Percentiles rank a stretch among this genome's conserved stretches.
Evolutionary conservation across 2,329 filamentous ascomycete species (phyloP).

Genomic region (Fusarium bactridioides): DNA sequence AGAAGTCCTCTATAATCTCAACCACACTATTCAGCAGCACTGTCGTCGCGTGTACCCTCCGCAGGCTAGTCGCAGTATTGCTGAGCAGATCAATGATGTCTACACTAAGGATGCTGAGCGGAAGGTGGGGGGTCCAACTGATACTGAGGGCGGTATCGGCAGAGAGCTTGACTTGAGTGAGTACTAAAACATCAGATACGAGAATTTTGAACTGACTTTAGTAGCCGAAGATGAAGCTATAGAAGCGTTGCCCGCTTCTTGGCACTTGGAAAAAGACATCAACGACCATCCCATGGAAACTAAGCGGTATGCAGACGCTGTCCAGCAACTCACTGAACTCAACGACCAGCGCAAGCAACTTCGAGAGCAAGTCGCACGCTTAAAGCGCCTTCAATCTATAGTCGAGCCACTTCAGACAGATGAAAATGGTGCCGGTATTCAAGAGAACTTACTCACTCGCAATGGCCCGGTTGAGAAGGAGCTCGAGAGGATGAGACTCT

Average conservation of each 20-base stretch:
- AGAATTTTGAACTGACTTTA: background rate
- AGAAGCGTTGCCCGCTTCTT: slow-evolving; percentile 55
- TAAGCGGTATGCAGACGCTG: slow-evolving; percentile 59
- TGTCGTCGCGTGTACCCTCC: slow-evolving; percentile 71
- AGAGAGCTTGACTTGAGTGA: slow-evolving; percentile 56
- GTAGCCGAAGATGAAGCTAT: slow-evolving; percentile 55
- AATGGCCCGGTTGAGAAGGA: slow-evolving; percentile 72
- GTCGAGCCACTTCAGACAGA: slow-evolving; percentile 53
- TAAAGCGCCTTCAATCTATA: slow-evolving; percentile 58
- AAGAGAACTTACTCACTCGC: slow-evolving; percentile 72
- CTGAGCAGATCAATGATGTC: slow-evolving; percentile 74
- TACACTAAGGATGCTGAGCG: slow-evolving; percentile 62
- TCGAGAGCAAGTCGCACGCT: slow-evolving; percentile 54
- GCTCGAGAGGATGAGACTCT: slow-evolving; percentile 70
- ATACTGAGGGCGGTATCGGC: slow-evolving; percentile 48
- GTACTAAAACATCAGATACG: background rate
- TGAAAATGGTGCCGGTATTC: slow-evolving; percentile 53
- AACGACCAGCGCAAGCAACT: slow-evolving; percentile 49
- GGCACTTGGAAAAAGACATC: slow-evolving; percentile 53
- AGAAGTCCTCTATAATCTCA: slow-evolving; percentile 65
- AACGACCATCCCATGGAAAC: slow-evolving; percentile 55
- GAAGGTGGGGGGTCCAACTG: slow-evolving; percentile 46
- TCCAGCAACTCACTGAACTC: slow-evolving; percentile 59
- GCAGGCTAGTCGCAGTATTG: slow-evolving; percentile 74
- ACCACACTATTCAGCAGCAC: slow-evolving; percentile 70